A percentile compares a stretch with the other conserved stretches of the same genome.
Evolutionary conservation across 148 eudicot genomes (phyloP).

Genomic region (Chenopodium quinoa): DNA sequence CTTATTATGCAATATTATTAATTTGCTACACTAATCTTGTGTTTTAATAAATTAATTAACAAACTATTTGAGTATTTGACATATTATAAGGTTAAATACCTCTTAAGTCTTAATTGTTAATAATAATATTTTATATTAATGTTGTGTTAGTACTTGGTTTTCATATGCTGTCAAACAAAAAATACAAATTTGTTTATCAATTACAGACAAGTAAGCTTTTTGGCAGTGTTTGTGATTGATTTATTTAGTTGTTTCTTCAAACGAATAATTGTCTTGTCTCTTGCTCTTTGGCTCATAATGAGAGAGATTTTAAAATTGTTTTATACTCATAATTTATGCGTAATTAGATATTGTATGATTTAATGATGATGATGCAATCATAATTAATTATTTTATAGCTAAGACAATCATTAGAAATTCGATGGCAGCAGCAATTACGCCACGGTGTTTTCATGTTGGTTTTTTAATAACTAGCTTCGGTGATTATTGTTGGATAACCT

Average conservation of each 20-base stretch:
- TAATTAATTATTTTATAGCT: not conserved
- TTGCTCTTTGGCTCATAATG: constrained; percentile 10
- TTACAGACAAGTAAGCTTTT: constrained; percentile 12
- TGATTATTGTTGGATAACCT: no score
- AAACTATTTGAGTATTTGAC: no score
- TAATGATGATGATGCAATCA: constrained; percentile 7
- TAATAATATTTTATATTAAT: no score
- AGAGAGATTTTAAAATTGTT: not conserved
- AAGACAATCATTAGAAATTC: constrained; percentile 18
- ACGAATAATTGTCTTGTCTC: constrained; percentile 11
- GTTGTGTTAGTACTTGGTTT: not conserved
- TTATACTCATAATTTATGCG: not conserved
- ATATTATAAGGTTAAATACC: no score
- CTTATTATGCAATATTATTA: not conserved
- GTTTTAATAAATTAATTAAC: no score
- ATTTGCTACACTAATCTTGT: not conserved
- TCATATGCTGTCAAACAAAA: constrained; percentile 15
- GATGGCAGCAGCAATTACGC: constrained; percentile 19
- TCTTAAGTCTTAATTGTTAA: no score
- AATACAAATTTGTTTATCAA: constrained; percentile 21
- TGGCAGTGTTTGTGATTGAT: not conserved
- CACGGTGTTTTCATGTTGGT: constrained; percentile 5
- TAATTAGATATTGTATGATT: not conserved
- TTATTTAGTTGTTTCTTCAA: not conserved
- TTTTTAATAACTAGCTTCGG: not conserved